phyloP scores from a whole-genome alignment of 2,329 filamentous ascomycete genomes.

The Alternaria incomplexa region DNA sequence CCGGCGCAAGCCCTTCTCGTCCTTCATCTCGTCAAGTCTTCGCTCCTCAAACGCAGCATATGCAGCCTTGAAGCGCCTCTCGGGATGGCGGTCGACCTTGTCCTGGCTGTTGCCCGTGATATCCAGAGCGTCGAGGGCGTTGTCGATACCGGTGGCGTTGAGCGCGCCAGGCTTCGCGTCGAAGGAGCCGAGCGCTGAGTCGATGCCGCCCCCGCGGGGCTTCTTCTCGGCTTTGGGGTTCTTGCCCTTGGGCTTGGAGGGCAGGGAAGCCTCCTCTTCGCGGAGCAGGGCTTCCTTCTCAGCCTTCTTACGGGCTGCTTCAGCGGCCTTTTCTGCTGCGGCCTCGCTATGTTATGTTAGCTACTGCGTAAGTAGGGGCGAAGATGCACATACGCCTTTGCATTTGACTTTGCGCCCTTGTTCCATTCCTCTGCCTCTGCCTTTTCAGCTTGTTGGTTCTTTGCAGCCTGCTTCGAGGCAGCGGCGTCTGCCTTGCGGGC shows the following conservation, averaged over 20 bases:
- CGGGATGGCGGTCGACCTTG: conserved; percentile 87
- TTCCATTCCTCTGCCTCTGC: conserved; percentile 79
- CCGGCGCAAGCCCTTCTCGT: conserved; percentile 79
- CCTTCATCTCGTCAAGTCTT: conserved; percentile 82
- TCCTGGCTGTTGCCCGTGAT: conserved; percentile 66
- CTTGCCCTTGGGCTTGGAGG: conserved; percentile 68
- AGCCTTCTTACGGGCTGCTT: conserved; percentile 85
- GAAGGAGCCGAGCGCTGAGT: conserved; percentile 60
- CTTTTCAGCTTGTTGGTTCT: conserved; percentile 68
- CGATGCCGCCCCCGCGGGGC: conserved; percentile 65
- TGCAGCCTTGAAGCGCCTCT: conserved; percentile 85
- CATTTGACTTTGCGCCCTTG: conserved; percentile 81
- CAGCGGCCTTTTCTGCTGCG: conserved; percentile 82
- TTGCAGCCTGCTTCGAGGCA: conserved; percentile 75
- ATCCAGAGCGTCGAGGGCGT: conserved; percentile 85
- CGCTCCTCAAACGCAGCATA: conserved; percentile 83
- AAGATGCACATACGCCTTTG: conserved; percentile 75
- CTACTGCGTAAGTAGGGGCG: background rate
- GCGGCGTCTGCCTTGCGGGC: conserved; percentile 91
- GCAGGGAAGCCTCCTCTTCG: conserved; percentile 77
- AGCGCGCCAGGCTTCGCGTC: conserved; percentile 60
- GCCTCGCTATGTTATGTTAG: conserved; percentile 67
- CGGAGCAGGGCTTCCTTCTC: conserved; percentile 83
- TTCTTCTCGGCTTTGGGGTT: conserved; percentile 68
- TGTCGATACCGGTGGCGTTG: conserved; percentile 88